A percentile compares a stretch with the other conserved stretches of the same genome.
These are phyloP conservation scores for Chrysosphaeria jannelii DNA, from an alignment of 2,329 filamentous ascomycete species.

Conservation along the genomic window DNA sequence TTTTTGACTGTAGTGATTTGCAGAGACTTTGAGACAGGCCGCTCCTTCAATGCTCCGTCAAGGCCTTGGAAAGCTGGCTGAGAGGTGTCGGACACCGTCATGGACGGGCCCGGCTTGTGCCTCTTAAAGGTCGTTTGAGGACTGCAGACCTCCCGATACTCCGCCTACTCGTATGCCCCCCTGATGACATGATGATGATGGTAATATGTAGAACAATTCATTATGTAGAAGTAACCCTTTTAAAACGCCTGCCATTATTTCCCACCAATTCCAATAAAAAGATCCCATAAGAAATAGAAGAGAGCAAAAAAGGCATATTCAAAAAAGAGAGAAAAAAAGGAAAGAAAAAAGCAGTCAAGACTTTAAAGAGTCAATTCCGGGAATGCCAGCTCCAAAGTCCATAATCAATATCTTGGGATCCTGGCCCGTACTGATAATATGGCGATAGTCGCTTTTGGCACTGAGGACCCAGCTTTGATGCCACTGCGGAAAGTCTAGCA, in stretches of 20 bases:
- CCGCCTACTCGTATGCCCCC: too few species aligned
- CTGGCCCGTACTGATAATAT: conserved; percentile 84
- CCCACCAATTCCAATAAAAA: not conserved
- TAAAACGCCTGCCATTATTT: too few species aligned
- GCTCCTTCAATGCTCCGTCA: too few species aligned
- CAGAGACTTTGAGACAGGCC: too few species aligned
- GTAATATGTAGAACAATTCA: conserved; percentile 1
- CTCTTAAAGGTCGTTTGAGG: too few species aligned
- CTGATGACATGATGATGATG: too few species aligned
- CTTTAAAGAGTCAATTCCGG: conserved; percentile 16
- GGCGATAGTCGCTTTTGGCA: conserved; percentile 81
- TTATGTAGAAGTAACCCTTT: too few species aligned
- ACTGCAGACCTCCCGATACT: too few species aligned
- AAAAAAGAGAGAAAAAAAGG: not conserved
- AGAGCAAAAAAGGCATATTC: not conserved
- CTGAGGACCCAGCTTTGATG: conserved; percentile 90
- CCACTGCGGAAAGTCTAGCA: conserved; percentile 77
- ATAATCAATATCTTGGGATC: conserved; percentile 77
- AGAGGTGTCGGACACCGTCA: too few species aligned
- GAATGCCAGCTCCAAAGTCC: conserved; percentile 48
- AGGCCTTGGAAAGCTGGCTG: too few species aligned
- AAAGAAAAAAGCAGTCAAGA: not conserved
- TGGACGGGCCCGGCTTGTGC: too few species aligned
- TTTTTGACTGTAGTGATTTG: too few species aligned
- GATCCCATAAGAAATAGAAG: not conserved